Base-by-base conservation (phyloP, 2,329 filamentous ascomycete genomes). In the Claviceps pusilla region DNA sequence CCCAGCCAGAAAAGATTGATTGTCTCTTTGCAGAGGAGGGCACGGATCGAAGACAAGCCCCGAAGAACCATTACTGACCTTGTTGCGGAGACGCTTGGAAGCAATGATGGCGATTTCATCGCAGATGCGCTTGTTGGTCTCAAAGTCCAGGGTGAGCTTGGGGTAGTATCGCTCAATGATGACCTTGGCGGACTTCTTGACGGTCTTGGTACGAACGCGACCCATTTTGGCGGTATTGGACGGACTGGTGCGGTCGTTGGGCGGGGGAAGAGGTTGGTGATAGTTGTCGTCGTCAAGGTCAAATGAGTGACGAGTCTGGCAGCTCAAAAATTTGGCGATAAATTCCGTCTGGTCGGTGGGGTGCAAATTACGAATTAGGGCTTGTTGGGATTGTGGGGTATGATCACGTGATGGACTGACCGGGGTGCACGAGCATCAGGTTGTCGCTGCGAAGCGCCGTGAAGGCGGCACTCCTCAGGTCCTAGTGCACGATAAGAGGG, bases 81-180 rank as follows among this genome's bases (percentile, higher is more conserved):
- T 98, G 86, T 98, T 98, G 79, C 93, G 86, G 69, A 98, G 86
- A 73, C 94, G 86, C 88, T 98, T 98, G 68, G 87, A 94, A 66
- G 93, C 89, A 72, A 98, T 98, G 76, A 98, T 95, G 71, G 93
- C 93, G 68, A 98, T 93, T 79, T 98, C 93, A 89, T 97, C 93
- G 80, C 93, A 97, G 70, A 97, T 94, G 69, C 89, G 83, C 87
- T 96, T 96, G 87, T 96, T 96, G 83, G 88, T 95, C 86, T 98
- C 93, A 80, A 98, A 98, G 81, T 98, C 93, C 71, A 97, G 88
- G 62, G 90, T 96, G 74, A 98, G 82, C 78, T 89, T 89, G 72
- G 93, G 93, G 79, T 95, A 94, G 82, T 93, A 94, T 65, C 87
- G 83, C 86, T 96, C 90, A 77, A 98, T 97, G 80, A 97, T 91